Conservation (phyloP, 1,284 basidiomycete species). For the Ceratobasidium sp. region DNA sequence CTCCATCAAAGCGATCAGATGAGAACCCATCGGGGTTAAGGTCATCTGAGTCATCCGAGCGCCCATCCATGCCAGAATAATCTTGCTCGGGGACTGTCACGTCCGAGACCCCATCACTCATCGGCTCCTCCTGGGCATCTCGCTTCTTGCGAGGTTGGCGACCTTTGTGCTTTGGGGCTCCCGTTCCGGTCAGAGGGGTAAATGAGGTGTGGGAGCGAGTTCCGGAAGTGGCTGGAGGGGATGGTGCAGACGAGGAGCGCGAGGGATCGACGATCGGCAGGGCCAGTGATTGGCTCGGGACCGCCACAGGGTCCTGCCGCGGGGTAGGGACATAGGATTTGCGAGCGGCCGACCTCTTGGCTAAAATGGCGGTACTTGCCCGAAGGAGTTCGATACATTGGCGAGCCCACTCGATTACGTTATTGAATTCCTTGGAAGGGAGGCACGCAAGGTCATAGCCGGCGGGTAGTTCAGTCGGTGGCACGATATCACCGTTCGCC, state of each 20-base stretch:
- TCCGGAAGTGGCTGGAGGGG: background rate
- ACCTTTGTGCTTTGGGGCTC: background rate
- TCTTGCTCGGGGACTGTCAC: background rate
- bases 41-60: background rate
- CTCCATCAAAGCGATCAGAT: background rate
- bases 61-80: background rate
- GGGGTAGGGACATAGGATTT: background rate
- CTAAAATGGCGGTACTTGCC: conserved; percentile 1
- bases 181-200: background rate
- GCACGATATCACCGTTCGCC: background rate
- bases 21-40: conserved; percentile 2
- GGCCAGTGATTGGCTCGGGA: background rate
- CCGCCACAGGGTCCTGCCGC: conserved; percentile 2
- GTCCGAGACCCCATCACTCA: background rate
- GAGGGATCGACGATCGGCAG: background rate
- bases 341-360: background rate
- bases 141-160: background rate
- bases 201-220: background rate
- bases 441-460: background rate
- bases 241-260: background rate
- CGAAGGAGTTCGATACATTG: background rate
- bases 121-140: background rate
- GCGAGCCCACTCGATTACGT: background rate
- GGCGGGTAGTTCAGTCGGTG: background rate
- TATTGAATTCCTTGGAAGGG: background rate